These are phyloP conservation scores for Halenospora varia DNA, from an alignment of 495 filamentous ascomycete species.

Conservation along the genomic window DNA sequence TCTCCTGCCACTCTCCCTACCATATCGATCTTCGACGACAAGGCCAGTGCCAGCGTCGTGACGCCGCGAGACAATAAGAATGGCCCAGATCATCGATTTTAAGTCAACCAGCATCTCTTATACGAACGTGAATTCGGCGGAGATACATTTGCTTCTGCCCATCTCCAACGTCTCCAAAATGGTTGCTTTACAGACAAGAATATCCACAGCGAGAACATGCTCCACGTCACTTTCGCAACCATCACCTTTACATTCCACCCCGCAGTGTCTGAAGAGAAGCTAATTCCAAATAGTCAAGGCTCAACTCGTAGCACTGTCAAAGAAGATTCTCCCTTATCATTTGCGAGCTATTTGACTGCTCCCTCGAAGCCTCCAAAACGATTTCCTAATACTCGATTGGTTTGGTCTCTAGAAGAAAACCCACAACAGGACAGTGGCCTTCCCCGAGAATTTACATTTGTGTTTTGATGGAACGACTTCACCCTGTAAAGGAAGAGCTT, in stretches of 20 bases:
- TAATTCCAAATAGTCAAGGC: background rate
- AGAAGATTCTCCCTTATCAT: background rate
- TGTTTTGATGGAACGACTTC: constrained; percentile 42
- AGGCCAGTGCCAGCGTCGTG: too few relatives aligned
- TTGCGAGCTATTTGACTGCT: constrained; percentile 26
- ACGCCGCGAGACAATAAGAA: background rate
- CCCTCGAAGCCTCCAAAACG: constrained; percentile 34
- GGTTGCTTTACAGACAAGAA: constrained; percentile 40
- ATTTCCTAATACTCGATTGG: constrained; percentile 36
- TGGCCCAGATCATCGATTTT: constrained; percentile 35
- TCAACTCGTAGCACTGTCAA: constrained; percentile 8
- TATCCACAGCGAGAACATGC: constrained; percentile 37
- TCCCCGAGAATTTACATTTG: constrained; percentile 53
- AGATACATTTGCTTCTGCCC: constrained; percentile 46
- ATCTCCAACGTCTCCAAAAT: constrained; percentile 48
- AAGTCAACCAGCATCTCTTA: constrained; percentile 42
- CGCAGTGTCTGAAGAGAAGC: constrained; percentile 25
- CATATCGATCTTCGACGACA: background rate
- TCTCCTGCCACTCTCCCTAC: background rate
- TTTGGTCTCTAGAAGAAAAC: constrained; percentile 53
- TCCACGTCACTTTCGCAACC: constrained; percentile 48
- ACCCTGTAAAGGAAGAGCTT: background rate
- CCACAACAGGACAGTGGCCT: constrained; percentile 44
- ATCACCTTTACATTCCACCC: constrained; percentile 49
- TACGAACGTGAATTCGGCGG: constrained; percentile 48